These are phyloP conservation scores for Barnettozyma siamensis DNA, from an alignment of 805 yeast species.

Conservation along the genomic window DNA sequence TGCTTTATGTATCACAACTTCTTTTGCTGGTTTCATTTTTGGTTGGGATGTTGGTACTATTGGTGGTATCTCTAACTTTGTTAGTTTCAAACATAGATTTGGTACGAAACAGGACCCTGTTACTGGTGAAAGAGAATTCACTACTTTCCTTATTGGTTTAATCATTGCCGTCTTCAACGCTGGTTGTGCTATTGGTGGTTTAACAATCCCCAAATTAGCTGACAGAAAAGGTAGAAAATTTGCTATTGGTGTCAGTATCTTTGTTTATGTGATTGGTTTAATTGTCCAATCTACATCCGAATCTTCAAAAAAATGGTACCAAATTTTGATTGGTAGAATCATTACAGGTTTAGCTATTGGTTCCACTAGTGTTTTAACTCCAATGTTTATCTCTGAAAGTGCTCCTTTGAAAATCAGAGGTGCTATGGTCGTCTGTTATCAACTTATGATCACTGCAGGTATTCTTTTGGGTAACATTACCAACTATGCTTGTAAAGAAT, in stretches of 20 bases:
- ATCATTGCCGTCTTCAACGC: constrained; percentile 54
- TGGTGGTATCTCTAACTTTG: constrained; percentile 64
- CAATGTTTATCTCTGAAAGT: constrained; percentile 65
- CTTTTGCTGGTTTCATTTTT: constrained; percentile 66
- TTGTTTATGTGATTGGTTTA: constrained; percentile 55
- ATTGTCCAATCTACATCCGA: constrained; percentile 52
- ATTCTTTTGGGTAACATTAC: constrained; percentile 67
- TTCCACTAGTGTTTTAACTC: constrained; percentile 66
- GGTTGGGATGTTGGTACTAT: constrained; percentile 80
- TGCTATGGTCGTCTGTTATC: constrained; percentile 64
- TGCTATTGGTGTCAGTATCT: constrained; percentile 48
- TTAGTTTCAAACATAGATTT: constrained; percentile 47
- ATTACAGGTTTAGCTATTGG: constrained; percentile 78
- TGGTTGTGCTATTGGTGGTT: constrained; percentile 69
- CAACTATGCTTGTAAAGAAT: constrained; percentile 49
- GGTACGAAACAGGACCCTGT: constrained; percentile 34
- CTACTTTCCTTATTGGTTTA: constrained; percentile 46
- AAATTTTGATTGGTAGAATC: constrained; percentile 57
- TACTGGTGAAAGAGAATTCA: constrained; percentile 35
- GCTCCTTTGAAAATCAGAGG: constrained; percentile 69
- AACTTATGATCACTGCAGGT: constrained; percentile 66
- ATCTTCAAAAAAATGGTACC: constrained; percentile 44
- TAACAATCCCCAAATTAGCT: constrained; percentile 48
- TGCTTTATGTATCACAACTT: constrained; percentile 34
- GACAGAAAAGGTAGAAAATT: constrained; percentile 56